Base-by-base conservation (phyloP, 345 rosid genomes). In the Gossypium anomalum region DNA sequence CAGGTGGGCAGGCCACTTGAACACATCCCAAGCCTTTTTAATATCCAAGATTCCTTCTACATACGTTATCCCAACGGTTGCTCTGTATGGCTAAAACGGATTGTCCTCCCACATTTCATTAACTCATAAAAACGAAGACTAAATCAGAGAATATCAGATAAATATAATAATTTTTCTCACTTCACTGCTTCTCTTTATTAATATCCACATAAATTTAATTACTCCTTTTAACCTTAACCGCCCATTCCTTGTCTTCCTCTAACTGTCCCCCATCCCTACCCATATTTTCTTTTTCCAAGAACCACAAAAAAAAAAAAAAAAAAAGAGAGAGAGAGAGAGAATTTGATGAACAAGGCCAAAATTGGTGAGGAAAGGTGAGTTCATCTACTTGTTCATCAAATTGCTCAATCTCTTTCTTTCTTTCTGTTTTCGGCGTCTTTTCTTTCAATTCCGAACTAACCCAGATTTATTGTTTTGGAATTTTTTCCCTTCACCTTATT, bases 351-450 rank as follows among this genome's bases (percentile, higher is more conserved):
- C 58, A 23, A 49, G 14, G n/a, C 29, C 15, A 68, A 49, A 47
- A 2, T 49, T 69, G 47, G 53, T 27, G 72, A 27, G 51, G 19
- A 47, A 22, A 68, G 60, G 48, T 70, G 22, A 52, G 13, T 63
- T 38, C 52, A 51, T 74, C 60, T 44, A 13, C 71, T 43, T 64
- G 49, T 11, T 65, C 51, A 49, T 51, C 71, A 52, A 34, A 29
- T 7, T 22, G 38, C 70, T 27, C 59, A 47, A 12, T 20, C 43
- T 51, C 41, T 58, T 60, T 45, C 53, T 19, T 14, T 43, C 25
- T 29, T 20, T 9, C 6, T 45, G 71, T 22, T n/a, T 67, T 5
- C 7, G 7, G 41, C 41, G 41, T 34, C 41, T 70, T 70, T 29
- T 70, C 72, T 70, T 20, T 22, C 29, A 57, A 71, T 43, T 38